phyloP scores from a whole-genome alignment of 441 rosid species.

The Jatropha podagrica region DNA sequence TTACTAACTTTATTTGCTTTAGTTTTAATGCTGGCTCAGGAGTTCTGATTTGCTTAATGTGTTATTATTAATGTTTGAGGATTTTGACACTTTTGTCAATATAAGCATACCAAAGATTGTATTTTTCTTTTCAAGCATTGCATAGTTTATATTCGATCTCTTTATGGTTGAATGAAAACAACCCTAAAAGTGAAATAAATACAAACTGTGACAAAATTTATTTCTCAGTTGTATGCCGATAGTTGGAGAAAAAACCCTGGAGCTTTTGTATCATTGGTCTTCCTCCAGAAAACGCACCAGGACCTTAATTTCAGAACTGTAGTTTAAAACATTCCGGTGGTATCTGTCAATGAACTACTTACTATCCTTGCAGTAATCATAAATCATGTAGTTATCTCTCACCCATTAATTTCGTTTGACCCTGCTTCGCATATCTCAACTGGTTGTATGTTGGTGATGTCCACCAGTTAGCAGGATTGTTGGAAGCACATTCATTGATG shows the following conservation, averaged over 20 bases:
- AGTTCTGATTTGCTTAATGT: neutral
- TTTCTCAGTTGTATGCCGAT: neutral
- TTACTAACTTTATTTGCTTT: neutral
- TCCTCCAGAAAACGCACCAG: neutral
- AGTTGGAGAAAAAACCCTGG: neutral
- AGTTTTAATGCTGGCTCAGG: neutral
- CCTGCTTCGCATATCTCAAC: constrained; percentile 37
- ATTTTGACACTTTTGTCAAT: neutral
- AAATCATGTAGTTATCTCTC: constrained; percentile 62
- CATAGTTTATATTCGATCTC: neutral
- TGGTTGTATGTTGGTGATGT: constrained; percentile 50
- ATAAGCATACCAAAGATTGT: neutral
- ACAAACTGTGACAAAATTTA: neutral
- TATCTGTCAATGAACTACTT: constrained; percentile 54
- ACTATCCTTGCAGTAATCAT: constrained; percentile 68
- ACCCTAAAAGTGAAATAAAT: neutral
- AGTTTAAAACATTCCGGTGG: constrained; percentile 53
- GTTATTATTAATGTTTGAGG: neutral
- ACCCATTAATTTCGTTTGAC: constrained; percentile 55
- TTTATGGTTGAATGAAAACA: neutral
- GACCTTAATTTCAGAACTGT: constrained; percentile 39
- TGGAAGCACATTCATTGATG: constrained; percentile 44
- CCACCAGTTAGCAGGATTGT: constrained; percentile 66
- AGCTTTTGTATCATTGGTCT: neutral
- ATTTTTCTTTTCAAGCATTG: neutral